Evolutionary conservation across 306 rosid genomes (phyloP).

Genomic region (Lathyrus tuberosus): DNA sequence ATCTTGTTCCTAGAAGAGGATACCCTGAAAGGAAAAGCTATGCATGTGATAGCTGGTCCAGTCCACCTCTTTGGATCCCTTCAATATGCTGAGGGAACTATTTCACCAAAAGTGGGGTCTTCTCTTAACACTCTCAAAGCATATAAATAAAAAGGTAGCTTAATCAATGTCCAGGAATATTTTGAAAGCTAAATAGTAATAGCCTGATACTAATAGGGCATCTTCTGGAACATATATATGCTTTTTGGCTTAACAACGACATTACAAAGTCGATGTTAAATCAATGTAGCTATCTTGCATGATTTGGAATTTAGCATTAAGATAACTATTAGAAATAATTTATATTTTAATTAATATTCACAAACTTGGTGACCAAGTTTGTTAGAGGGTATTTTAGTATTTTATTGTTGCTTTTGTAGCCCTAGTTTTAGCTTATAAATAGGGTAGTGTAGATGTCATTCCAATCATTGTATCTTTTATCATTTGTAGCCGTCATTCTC

Average conservation of each 20-base stretch:
- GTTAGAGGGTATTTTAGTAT: no score
- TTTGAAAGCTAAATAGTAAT: conserved; percentile 38
- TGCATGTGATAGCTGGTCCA: conserved; percentile 48
- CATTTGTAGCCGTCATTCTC: no score
- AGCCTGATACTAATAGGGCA: conserved; percentile 22
- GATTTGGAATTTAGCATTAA: conserved; percentile 34
- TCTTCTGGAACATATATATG: conserved; percentile 41
- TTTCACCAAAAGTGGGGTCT: conserved; percentile 53
- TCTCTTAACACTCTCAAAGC: conserved; percentile 48
- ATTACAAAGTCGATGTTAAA: conserved; percentile 31
- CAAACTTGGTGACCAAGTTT: no score
- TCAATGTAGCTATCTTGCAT: conserved; percentile 37
- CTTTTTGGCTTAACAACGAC: conserved; percentile 42
- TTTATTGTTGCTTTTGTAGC: no score
- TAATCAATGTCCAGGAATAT: conserved; percentile 51
- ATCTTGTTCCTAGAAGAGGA: conserved; percentile 35
- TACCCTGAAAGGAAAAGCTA: conserved; percentile 41
- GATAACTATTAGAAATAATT: no score
- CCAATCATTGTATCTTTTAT: no score
- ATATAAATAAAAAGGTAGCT: conserved; percentile 48
- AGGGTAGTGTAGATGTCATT: no score
- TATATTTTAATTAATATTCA: no score
- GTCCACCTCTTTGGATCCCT: conserved; percentile 49
- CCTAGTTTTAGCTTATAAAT: no score
- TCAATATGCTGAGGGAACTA: conserved; percentile 55